Base-by-base conservation (phyloP, 306 rosid genomes). In the Fragaria nilgerrensis region DNA sequence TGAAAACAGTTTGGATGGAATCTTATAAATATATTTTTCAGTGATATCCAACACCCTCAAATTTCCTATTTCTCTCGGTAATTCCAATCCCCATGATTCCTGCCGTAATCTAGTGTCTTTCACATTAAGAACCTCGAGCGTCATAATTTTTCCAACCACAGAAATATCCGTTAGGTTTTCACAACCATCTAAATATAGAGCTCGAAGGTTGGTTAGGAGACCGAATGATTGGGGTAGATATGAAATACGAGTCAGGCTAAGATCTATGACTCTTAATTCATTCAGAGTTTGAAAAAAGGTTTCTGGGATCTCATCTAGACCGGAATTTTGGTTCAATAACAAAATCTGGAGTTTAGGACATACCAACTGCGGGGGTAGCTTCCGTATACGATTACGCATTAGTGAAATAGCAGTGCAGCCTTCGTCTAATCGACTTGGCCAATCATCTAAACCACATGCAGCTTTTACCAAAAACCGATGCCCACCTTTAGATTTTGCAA, bases 321-420 rank as follows among this genome's bases (percentile, higher is more conserved):
- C 13, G 17, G 0, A 3, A 53, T 79, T 72, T 3, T 10, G 2
- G 7, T 78, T 62, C 44, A 62, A 44, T 32, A 78, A 29, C 48
- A 27, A 27, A 27, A 27, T 27, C 29, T 27, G 29, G 29, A 27
- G 29, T 27, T 27, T 27, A 1, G 29, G 29, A 27, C 29, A 27
- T 27, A 27, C 29, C 29, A 78, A 71, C 41, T 23, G 50, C 5
- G 71, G 52, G 0, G 72, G 77, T 8, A 78, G 72, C 12, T 56
- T 47, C 3, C 13, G 3, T 1, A 79, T 79, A 9, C 23, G 0
- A 11, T 72, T 61, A 19, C 0, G 0, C 39, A 36, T 36, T 3
- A 27, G 32, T 29, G 32, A 29, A 29, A 29, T 29, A 29, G 32
- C 32, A 29, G 32, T 29, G 32, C 32, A 29, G 32, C 32, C 32